Base-by-base conservation (phyloP, 2,329 filamentous ascomycete genomes). In the Sarocladium strictum region DNA sequence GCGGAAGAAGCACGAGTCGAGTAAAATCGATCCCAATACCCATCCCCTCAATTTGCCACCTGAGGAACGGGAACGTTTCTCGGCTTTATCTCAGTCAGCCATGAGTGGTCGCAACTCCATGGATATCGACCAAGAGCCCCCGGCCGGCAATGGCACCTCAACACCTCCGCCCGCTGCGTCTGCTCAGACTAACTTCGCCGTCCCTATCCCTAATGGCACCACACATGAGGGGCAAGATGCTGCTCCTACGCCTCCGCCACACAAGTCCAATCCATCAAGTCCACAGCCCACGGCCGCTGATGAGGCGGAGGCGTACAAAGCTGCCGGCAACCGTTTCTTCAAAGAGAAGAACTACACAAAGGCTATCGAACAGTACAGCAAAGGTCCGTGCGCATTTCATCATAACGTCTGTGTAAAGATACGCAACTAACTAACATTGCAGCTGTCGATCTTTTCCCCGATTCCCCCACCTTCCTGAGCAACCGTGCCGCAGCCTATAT, bases 401-500 rank as follows among this genome's bases (percentile, higher is more conserved):
- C 40, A 38, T 53, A 47, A 17, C 17, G 14, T 26, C 26, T 50
- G 53, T 57, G 55, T 62, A 51, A 6, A 32, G 11, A 50, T 9
- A 4, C 5, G 10, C 24, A 10, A 29, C 53, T 52, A 49, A 43
- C n/a, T n/a, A 21, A n/a, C 12, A 47, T 5, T 27, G 17, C 67
- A 97, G 94, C 94, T 58, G 88, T 99, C 65, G 88, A 94, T 63
- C 81, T 93, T 59, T 86, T 93, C 64, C 92, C 92, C 54, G 79
- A 85, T 63, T 95, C 92, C 53, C 78, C 92, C 33, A 96, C 91
- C 45, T 97, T 96, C 71, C 81, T 96, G 60, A 93, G 90, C 69
- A 99, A 99, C 77, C 87, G 94, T 64, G 92, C 94, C 37, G 94
- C 94, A 27, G 94, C 94, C 33, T 90, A 89, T 75, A 96, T 99